Conservation (phyloP, 441 rosid genomes). For the Sinapis alba region DNA sequence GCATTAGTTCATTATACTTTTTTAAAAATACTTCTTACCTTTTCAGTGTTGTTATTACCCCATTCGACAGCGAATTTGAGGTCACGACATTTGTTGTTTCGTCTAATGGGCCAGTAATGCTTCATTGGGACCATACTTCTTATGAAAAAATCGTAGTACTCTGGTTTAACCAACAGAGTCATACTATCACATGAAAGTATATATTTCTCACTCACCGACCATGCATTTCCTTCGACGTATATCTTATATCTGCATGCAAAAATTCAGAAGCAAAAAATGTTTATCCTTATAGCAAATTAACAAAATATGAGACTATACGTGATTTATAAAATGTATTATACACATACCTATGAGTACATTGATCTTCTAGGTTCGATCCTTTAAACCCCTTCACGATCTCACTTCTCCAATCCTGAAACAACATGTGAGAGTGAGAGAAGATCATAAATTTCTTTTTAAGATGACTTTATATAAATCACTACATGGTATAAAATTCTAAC, state of each 20-base stretch:
- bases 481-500: neutral
- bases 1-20: neutral
- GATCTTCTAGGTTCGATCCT: constrained; percentile 50
- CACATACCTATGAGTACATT: constrained; percentile 62
- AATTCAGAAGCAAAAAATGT: neutral
- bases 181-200: constrained; percentile 68
- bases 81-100: constrained; percentile 41
- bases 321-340: neutral
- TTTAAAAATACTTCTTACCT: constrained; percentile 23
- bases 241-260: neutral
- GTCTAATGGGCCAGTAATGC: constrained; percentile 71
- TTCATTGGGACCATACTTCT: constrained; percentile 63
- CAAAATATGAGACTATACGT: neutral
- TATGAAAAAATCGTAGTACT: constrained; percentile 58
- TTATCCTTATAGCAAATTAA: neutral
- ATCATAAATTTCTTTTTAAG: neutral
- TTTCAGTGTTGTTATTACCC: constrained; percentile 54
- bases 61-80: constrained; percentile 75
- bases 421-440: neutral
- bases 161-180: constrained; percentile 51
- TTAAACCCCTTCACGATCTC: constrained; percentile 38
- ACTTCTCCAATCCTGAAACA: constrained; percentile 44
- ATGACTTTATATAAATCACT: neutral
- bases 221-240: constrained; percentile 50
- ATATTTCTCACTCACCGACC: constrained; percentile 79